Evolutionary conservation across 2,329 filamentous ascomycete genomes (phyloP).

Genomic region (Pochonia chlamydosporia): DNA sequence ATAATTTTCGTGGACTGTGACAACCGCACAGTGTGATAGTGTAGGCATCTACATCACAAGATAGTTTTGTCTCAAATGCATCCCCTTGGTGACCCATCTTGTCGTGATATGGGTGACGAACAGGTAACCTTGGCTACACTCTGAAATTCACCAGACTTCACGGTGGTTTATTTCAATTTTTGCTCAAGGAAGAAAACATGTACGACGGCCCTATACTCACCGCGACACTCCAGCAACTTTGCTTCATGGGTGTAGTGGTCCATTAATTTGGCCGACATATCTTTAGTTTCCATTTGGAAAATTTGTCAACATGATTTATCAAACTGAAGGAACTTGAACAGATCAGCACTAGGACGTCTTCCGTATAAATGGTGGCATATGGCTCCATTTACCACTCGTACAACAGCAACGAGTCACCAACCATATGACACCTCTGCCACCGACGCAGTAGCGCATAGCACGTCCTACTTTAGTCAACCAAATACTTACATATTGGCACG

Average conservation of each 20-base stretch:
- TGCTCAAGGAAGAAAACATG: constrained; percentile 64
- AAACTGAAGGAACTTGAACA: neutral
- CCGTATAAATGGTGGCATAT: too few species aligned
- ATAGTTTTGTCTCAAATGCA: neutral
- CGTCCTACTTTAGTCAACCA: too few species aligned
- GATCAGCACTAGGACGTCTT: too few species aligned
- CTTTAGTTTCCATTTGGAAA: neutral
- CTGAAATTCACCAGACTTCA: constrained; percentile 62
- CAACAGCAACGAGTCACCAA: too few species aligned
- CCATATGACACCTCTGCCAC: too few species aligned
- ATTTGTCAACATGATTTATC: neutral
- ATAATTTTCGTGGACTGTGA: neutral
- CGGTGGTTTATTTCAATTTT: constrained; percentile 80
- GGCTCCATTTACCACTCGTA: too few species aligned
- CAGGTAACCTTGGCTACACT: constrained; percentile 67
- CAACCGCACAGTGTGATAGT: neutral
- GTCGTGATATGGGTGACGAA: neutral
- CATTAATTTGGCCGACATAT: constrained; percentile 62
- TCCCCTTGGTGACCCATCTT: neutral
- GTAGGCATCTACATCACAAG: neutral
- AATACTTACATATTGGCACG: too few species aligned
- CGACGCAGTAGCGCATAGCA: too few species aligned
- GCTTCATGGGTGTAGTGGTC: constrained; percentile 60
- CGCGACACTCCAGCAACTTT: constrained; percentile 47
- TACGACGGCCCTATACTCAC: constrained; percentile 61